Conservation (phyloP, 352 stramenopile genomes). For the Globisporangium middletonii region DNA sequence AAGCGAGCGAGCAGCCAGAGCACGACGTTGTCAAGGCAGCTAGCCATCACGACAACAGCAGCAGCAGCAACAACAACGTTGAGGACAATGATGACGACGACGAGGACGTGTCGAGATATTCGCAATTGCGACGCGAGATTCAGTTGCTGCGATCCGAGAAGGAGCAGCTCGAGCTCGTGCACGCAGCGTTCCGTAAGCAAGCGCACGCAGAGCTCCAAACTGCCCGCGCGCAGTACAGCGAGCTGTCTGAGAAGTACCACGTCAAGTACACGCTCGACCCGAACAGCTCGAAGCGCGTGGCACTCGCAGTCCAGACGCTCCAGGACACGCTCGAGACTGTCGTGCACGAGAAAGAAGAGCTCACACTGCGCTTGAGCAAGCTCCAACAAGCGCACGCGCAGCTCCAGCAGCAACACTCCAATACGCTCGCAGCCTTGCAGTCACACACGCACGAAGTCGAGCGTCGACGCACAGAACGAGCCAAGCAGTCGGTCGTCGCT, state of each 20-base stretch:
- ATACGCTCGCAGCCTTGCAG: conserved; percentile 18
- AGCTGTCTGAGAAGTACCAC: conserved; percentile 49
- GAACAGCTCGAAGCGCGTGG: conserved; percentile 38
- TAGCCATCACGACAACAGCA: conserved; percentile 8
- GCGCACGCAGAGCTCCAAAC: conserved; percentile 21
- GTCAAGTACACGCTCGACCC: conserved; percentile 48
- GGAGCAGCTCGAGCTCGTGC: conserved; percentile 25
- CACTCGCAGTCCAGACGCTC: conserved; percentile 40
- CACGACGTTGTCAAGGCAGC: background rate
- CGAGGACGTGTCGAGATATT: conserved; percentile 1
- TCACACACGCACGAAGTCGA: conserved; percentile 15
- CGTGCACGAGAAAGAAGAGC: conserved; percentile 62
- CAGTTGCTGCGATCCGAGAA: conserved; percentile 48
- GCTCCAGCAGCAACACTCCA: conserved; percentile 23
- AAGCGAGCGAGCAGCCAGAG: conserved; percentile 8
- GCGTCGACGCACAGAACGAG: conserved; percentile 12
- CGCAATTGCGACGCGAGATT: conserved; percentile 36
- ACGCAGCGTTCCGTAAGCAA: conserved; percentile 29
- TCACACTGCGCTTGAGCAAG: conserved; percentile 31
- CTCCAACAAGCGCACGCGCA: conserved; percentile 30
- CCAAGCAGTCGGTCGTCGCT: conserved; percentile 19
- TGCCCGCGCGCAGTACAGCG: conserved; percentile 26
- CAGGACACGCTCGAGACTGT: conserved; percentile 54
- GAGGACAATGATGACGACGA: conserved; percentile 13
- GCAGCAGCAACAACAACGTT: conserved; percentile 14